Conservation (phyloP, 2,329 filamentous ascomycete genomes). For the Chaetothyriales sp. region DNA sequence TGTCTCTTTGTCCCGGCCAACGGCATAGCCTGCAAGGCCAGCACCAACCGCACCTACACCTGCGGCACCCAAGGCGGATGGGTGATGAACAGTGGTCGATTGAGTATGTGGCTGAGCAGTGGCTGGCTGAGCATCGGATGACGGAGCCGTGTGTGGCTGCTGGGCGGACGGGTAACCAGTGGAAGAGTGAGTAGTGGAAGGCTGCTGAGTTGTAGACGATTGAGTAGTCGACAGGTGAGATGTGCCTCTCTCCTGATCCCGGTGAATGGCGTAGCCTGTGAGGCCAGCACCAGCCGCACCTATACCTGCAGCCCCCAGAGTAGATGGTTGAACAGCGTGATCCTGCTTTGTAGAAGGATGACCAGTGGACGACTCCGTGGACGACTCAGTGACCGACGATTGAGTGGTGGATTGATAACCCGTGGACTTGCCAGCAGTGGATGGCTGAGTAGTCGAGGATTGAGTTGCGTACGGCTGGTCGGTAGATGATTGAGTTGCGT, state of each 20-base stretch:
- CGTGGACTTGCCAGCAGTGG: background rate
- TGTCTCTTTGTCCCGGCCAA: background rate
- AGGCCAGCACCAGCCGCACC: constrained; percentile 1
- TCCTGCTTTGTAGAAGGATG: too few relatives aligned
- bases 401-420: background rate
- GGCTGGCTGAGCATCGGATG: background rate
- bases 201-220: background rate
- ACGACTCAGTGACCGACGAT: background rate
- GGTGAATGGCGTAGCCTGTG: background rate
- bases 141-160: background rate
- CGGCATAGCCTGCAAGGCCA: background rate
- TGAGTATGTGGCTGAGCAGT: background rate
- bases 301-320: constrained; percentile 2
- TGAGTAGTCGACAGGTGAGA: too few relatives aligned
- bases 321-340: background rate
- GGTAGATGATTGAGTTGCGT: background rate
- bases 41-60: constrained; percentile 2
- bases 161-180: background rate
- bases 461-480: background rate
- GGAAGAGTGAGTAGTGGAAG: background rate
- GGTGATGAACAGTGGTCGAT: background rate
- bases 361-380: background rate
- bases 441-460: background rate
- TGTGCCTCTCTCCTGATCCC: background rate
- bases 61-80: constrained; percentile 1